Conservation (phyloP, 2,329 filamentous ascomycete genomes). For the Talaromyces sp. region DNA sequence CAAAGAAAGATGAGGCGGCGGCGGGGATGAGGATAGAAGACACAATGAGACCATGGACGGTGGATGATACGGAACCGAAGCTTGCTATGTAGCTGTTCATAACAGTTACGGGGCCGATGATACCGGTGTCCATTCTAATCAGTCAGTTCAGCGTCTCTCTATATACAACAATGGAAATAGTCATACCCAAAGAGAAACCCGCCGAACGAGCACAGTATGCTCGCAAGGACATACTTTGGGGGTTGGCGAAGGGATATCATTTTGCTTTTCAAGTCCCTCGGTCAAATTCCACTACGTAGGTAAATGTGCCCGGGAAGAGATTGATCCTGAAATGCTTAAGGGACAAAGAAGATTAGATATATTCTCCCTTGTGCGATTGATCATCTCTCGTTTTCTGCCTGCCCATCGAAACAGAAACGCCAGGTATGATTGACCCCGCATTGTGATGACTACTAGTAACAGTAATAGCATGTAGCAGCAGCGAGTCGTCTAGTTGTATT, state of each 20-base stretch:
- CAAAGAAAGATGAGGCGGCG: constrained; percentile 53
- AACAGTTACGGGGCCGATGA: constrained; percentile 55
- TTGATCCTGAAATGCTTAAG: too few species aligned
- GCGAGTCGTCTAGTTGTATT: too few species aligned
- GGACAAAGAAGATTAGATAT: too few species aligned
- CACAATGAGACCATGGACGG: constrained; percentile 54
- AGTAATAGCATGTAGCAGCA: too few species aligned
- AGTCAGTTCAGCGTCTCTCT: not conserved
- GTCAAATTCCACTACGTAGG: not conserved
- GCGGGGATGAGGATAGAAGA: constrained; percentile 57
- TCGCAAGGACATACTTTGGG: constrained; percentile 18
- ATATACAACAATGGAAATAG: not conserved
- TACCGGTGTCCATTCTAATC: constrained; percentile 47
- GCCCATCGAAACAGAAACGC: too few species aligned
- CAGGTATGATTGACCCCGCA: too few species aligned
- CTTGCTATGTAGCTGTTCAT: constrained; percentile 50
- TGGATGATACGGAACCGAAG: constrained; percentile 50
- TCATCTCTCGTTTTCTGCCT: too few species aligned
- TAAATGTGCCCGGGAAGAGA: too few species aligned
- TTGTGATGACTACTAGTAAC: too few species aligned
- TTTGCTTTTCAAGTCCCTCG: not conserved
- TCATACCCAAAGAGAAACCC: constrained; percentile 19
- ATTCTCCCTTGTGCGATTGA: too few species aligned
- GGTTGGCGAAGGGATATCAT: not conserved
- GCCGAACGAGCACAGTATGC: constrained; percentile 18